phyloP scores from a whole-genome alignment of 2,329 filamentous ascomycete species.

The Ophiostoma sp. region DNA sequence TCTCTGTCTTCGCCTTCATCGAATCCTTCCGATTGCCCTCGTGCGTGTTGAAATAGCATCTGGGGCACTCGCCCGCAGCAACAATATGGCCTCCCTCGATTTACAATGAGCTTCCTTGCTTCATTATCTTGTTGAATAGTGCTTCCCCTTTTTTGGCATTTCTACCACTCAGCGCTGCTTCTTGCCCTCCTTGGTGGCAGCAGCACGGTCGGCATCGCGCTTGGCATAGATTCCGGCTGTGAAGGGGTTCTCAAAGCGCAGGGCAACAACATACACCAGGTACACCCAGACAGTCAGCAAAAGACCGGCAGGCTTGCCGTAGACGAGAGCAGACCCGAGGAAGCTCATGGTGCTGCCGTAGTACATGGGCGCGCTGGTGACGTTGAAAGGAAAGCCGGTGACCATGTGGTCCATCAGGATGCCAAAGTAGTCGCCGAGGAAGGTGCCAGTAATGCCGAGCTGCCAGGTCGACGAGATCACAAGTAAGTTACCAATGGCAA shows the following conservation, averaged over 20 bases:
- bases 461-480: slow-evolving; percentile 87
- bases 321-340: slow-evolving; percentile 76
- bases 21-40: slow-evolving; percentile 6
- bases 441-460: slow-evolving; percentile 90
- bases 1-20: background rate
- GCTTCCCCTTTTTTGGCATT: background rate
- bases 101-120: background rate
- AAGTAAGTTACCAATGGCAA: slow-evolving; percentile 72
- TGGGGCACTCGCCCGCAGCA: slow-evolving; percentile 17
- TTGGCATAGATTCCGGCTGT: slow-evolving; percentile 89
- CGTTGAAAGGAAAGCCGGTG: slow-evolving; percentile 91
- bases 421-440: slow-evolving; percentile 96
- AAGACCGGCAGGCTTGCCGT: slow-evolving; percentile 81
- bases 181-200: slow-evolving; percentile 39
- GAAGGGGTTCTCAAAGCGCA: slow-evolving; percentile 89
- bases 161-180: slow-evolving; percentile 45
- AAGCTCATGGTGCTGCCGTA: slow-evolving; percentile 91
- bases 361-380: slow-evolving; percentile 92
- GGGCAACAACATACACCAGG: slow-evolving; percentile 71
- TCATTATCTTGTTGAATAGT: slow-evolving; percentile 22
- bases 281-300: slow-evolving; percentile 70
- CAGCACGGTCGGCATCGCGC: slow-evolving; percentile 58
- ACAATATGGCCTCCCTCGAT: background rate
- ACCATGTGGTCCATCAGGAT: slow-evolving; percentile 95
- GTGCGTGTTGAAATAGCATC: slow-evolving; percentile 26